Conservation (phyloP, 1,284 basidiomycete species). For the Ganoderma boninense region DNA sequence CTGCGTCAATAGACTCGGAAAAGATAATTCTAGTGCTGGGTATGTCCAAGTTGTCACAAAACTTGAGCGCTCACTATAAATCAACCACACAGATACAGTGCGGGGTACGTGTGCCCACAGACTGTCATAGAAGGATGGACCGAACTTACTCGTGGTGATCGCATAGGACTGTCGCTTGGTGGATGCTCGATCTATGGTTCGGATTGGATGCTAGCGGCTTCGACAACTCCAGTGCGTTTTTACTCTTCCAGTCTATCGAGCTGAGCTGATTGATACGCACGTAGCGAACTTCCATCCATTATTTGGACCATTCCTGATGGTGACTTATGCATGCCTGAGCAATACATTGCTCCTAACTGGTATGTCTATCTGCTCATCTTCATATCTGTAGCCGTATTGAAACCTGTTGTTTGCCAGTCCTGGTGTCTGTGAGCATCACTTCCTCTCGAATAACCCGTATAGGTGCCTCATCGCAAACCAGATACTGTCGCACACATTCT, state of each 20-base stretch:
- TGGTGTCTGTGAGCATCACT: constrained; percentile 71
- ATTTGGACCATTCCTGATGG: constrained; percentile 90
- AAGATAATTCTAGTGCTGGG: constrained; percentile 26
- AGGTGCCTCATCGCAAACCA: constrained; percentile 39
- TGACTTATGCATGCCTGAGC: constrained; percentile 86
- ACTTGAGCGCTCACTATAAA: too few species aligned
- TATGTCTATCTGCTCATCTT: constrained; percentile 42
- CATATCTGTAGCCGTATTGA: constrained; percentile 17
- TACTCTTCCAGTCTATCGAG: background rate
- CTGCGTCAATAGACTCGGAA: constrained; percentile 23
- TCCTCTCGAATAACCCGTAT: too few species aligned
- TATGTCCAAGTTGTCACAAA: background rate
- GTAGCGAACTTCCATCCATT: constrained; percentile 80
- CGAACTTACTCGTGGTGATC: background rate
- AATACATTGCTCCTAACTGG: constrained; percentile 88
- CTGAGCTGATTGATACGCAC: background rate
- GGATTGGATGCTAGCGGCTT: constrained; percentile 91
- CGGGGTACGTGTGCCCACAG: constrained; percentile 44
- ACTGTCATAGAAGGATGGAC: background rate
- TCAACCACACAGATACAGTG: constrained; percentile 51
- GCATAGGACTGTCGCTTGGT: constrained; percentile 72
- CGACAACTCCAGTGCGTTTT: constrained; percentile 71
- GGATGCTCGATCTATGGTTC: constrained; percentile 91
- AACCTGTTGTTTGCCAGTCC: constrained; percentile 51
- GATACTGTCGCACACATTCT: constrained; percentile 95